A percentile compares a stretch with the other conserved stretches of the same genome.
These are phyloP conservation scores for Backusella psychrophila DNA, from an alignment of 192 early-diverging fungal genomes.

Conservation along the genomic window DNA sequence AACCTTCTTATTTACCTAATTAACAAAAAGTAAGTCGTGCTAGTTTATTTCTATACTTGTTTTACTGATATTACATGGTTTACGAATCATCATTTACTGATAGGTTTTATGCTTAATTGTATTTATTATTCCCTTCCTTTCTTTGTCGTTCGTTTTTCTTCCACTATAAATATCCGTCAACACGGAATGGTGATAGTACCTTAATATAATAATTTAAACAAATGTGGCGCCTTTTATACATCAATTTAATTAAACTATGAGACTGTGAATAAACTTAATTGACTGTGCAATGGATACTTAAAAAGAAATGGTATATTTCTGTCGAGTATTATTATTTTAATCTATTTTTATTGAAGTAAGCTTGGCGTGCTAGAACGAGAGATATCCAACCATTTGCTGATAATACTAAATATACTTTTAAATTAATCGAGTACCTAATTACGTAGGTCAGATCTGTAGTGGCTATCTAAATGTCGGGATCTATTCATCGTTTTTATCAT, in stretches of 20 bases:
- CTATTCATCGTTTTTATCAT: not conserved
- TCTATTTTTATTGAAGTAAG: not conserved
- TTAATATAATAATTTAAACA: not conserved
- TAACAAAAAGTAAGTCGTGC: constrained; percentile 86
- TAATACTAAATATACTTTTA: not conserved
- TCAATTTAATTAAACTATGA: not conserved
- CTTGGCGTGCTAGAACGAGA: not conserved
- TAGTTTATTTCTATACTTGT: not conserved
- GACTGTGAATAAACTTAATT: no score
- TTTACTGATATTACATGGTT: not conserved
- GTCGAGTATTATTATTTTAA: not conserved
- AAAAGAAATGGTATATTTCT: not conserved
- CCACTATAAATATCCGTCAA: not conserved
- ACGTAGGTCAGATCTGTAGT: not conserved
- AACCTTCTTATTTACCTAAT: constrained; percentile 94
- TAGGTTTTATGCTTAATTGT: constrained; percentile 28
- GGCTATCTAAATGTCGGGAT: not conserved
- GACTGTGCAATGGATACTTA: no score
- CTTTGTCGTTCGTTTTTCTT: not conserved
- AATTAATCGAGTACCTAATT: not conserved
- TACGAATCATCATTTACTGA: not conserved
- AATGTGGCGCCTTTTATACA: not conserved
- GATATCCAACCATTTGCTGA: not conserved
- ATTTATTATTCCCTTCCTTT: not conserved
- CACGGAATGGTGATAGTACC: not conserved